Conservation (phyloP, 148 eudicot species). For the Pharnaceum exiguum region DNA sequence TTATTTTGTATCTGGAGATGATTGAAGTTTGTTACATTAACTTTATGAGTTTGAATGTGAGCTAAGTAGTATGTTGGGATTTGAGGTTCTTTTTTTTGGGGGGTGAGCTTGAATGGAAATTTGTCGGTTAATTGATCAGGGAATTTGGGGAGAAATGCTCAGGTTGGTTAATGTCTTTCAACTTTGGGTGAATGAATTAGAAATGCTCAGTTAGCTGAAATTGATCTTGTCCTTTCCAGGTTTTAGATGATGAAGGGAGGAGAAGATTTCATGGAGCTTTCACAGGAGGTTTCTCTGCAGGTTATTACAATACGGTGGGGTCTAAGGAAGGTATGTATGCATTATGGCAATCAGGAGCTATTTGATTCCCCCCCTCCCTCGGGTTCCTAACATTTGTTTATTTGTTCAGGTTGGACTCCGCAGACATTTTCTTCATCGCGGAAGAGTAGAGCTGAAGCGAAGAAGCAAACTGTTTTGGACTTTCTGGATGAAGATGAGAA, state of each 20-base stretch:
- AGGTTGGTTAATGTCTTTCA: not conserved
- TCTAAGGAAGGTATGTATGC: conserved; percentile 73
- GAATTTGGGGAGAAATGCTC: not conserved
- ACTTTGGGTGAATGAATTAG: not conserved
- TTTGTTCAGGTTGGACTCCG: conserved; percentile 78
- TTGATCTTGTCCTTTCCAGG: conserved; percentile 37
- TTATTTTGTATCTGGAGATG: no score
- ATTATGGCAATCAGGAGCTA: not conserved
- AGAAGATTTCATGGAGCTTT: conserved; percentile 99
- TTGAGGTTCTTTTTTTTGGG: no score
- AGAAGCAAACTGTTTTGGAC: conserved; percentile 59
- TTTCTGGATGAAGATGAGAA: conserved; percentile 96
- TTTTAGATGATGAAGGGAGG: conserved; percentile 92
- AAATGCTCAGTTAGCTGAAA: not conserved
- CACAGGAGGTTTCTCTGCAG: conserved; percentile 93
- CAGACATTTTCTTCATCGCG: conserved; percentile 84
- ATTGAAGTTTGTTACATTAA: no score
- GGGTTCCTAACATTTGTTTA: conserved; percentile 6
- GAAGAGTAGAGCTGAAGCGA: conserved; percentile 82
- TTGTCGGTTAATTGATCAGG: no score
- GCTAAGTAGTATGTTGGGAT: no score
- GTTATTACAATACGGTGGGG: conserved; percentile 91
- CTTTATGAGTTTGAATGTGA: no score
- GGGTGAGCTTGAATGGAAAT: no score
- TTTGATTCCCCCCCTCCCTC: not conserved